phyloP scores from a whole-genome alignment of 176 grass and related monocot genomes.

The Leersia perrieri region DNA sequence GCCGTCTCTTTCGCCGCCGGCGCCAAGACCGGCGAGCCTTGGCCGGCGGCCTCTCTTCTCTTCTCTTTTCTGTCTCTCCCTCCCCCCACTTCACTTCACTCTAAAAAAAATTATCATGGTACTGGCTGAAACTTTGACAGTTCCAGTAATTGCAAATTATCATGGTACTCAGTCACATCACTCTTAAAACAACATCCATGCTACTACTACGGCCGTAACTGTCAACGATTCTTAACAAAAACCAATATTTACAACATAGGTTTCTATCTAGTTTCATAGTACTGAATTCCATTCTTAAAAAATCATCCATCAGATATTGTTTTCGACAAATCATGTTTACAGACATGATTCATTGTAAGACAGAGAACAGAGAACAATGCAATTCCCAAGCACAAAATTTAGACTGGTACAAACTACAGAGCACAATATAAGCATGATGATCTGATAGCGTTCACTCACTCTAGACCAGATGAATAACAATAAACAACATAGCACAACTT shows the following conservation, averaged over 20 bases:
- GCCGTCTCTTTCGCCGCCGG: too few species aligned
- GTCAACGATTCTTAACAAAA: not conserved
- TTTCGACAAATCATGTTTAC: not conserved
- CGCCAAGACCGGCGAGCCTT: too few species aligned
- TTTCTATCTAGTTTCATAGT: too few species aligned
- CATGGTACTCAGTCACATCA: not conserved
- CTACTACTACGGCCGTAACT: not conserved
- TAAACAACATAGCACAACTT: constrained; percentile 8
- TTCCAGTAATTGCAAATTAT: not conserved
- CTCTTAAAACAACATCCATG: not conserved
- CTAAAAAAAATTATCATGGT: too few species aligned
- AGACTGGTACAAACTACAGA: not conserved
- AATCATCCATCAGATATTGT: too few species aligned
- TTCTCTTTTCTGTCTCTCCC: too few species aligned
- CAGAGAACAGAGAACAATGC: not conserved
- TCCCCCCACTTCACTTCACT: too few species aligned
- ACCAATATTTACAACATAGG: not conserved
- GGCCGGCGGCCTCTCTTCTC: too few species aligned
- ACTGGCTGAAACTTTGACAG: not conserved
- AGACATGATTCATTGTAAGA: not conserved
- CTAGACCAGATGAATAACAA: not conserved
- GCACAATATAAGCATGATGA: not conserved
- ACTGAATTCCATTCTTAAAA: too few species aligned
- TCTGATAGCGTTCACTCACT: not conserved
- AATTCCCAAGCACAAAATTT: not conserved